Evolutionary conservation across 192 early-diverging fungal genomes (phyloP).

Genomic region (Rhizophagus clarus): DNA sequence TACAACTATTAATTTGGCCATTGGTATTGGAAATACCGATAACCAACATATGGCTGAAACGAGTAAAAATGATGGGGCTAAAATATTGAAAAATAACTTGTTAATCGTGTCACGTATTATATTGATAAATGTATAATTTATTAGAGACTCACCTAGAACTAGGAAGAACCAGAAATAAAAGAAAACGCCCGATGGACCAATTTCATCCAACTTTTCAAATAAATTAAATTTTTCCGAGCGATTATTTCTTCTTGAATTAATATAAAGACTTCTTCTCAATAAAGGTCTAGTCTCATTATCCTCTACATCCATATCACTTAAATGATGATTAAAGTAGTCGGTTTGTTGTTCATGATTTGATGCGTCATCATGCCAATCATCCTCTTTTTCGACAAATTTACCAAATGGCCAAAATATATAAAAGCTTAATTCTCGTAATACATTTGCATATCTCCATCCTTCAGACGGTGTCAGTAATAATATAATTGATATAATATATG

Average conservation of each 20-base stretch:
- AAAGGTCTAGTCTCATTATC: conserved; percentile 40
- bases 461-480: conserved; percentile 57
- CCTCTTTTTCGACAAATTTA: conserved; percentile 76
- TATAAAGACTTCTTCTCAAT: conserved; percentile 22
- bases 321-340: conserved; percentile 10
- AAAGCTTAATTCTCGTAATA: conserved; percentile 73
- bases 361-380: conserved; percentile 4
- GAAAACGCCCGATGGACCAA: conserved; percentile 49
- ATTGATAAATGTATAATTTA: conserved; percentile 1
- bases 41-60: conserved; percentile 84
- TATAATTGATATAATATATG: conserved; percentile 60
- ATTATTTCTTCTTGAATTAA: not conserved
- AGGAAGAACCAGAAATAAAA: conserved; percentile 51
- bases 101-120: conserved; percentile 24
- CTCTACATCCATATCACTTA: conserved; percentile 16
- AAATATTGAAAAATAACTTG: conserved; percentile 26
- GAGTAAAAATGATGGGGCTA: conserved; percentile 77
- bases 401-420: conserved; percentile 99
- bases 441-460: conserved; percentile 61
- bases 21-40: conserved; percentile 85
- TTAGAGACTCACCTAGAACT: conserved; percentile 46
- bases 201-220: conserved; percentile 32
- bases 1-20: conserved; percentile 90
- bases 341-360: conserved; percentile 3
- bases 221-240: conserved; percentile 27